Conservation (phyloP, 768 basidiomycete species). For the Mrakia frigida region DNA sequence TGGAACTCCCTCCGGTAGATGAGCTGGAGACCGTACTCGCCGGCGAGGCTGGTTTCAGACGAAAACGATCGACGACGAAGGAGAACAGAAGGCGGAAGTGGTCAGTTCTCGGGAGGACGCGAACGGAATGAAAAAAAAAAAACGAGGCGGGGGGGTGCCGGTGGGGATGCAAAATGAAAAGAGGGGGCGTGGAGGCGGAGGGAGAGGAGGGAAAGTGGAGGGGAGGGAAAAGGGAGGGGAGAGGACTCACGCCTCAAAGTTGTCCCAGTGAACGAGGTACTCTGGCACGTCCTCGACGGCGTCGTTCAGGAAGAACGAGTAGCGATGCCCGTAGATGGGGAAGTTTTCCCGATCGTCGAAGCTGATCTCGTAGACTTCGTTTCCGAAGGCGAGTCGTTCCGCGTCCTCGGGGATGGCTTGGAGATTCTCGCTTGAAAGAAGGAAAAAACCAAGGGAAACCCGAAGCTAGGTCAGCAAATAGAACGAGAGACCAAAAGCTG, state of each 20-base stretch:
- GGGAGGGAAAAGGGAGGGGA: neutral
- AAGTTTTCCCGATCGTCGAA: constrained; percentile 61
- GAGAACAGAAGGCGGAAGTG: too few species aligned
- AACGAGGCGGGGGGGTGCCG: too few species aligned
- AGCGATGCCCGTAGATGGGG: constrained; percentile 76
- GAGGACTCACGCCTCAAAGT: constrained; percentile 68
- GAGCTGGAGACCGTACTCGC: constrained; percentile 67
- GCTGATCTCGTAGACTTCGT: constrained; percentile 79
- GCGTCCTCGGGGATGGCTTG: constrained; percentile 61
- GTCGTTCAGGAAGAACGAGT: constrained; percentile 87
- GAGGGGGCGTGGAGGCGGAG: too few species aligned
- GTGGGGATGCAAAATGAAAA: too few species aligned
- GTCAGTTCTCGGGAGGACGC: neutral
- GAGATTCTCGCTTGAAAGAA: constrained; percentile 61
- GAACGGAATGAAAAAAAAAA: too few species aligned
- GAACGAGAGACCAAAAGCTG: neutral
- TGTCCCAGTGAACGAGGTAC: constrained; percentile 93
- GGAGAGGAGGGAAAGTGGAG: neutral
- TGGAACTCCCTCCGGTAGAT: constrained; percentile 86
- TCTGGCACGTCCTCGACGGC: constrained; percentile 97
- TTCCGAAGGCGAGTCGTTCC: constrained; percentile 75
- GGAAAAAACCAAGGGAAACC: neutral
- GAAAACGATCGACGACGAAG: neutral
- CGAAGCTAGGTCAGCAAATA: neutral
- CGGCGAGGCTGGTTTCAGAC: constrained; percentile 59